Evolutionary conservation across 73 alveolate genomes (phyloP), one percentile per base, ranked within the genome.

Genomic region (Paraurostyla sp.): DNA sequence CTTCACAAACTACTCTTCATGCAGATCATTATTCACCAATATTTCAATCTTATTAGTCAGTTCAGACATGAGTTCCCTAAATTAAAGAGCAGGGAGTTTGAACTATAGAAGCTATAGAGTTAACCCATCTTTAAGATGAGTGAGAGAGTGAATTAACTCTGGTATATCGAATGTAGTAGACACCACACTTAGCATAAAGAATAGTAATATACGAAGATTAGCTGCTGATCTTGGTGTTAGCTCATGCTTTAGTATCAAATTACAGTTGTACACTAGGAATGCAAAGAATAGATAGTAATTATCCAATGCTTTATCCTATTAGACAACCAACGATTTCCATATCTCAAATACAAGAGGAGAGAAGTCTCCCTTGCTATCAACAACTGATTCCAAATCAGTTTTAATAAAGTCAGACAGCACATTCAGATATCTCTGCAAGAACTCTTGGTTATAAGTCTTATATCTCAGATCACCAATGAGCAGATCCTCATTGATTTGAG

Each of bases 321-420:
- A 13, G 1, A 65, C 82, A 36, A 65, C 25, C 42, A 65, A 9
- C 35, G 6, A 38, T 30, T 58, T 65, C 82, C 82, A 65, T 38
- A 65, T 65, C 15, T 65, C 82, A 65, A 18, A 65, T 18, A 65
- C 16, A 1, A 13, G 41, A 13, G 42, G 41, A 4, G 42, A 32
- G 25, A 18, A 65, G n/a, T 35, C 4, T 25, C 82, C 41, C 41
- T 65, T 65, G 15, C 7, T 38, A 36, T 65, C 82, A 13, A 11
- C 58, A 36, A 50, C 45, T 30, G 87, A 48, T 45, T 73, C 87
- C 23, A 73, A 27, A 25, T 73, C 87, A 48, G 87, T 73, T 29
- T 45, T 73, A 48, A 73, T 73, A 30, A 73, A 73, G 46, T 73
- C 87, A 1, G 51, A 2, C 7, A 73, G 3, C 9, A 51, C 3